Evolutionary conservation across 1,139 yeast species (phyloP).

Genomic region (Yamadazyma triangularis): DNA sequence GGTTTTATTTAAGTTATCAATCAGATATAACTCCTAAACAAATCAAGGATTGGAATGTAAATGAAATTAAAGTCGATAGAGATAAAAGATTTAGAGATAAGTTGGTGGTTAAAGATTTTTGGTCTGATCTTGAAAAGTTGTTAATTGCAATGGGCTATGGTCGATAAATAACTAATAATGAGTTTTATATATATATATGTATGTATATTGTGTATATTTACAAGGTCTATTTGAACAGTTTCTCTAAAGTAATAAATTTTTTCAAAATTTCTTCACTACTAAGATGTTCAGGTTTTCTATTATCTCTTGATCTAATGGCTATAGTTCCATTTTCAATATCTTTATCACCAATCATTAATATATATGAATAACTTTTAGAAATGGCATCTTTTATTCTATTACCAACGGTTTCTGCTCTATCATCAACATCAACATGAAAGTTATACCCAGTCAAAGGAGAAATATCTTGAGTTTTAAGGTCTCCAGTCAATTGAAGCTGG

Average conservation of each 20-base stretch:
- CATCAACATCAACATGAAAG: conserved; percentile 74
- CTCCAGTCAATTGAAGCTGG: conserved; percentile 49
- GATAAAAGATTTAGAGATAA: conserved; percentile 83
- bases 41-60: conserved; percentile 85
- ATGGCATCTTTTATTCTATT: conserved; percentile 76
- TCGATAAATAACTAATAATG: conserved; percentile 1
- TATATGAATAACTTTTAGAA: conserved; percentile 70
- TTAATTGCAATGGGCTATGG: conserved; percentile 47
- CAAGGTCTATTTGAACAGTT: conserved; percentile 26
- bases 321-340: conserved; percentile 62
- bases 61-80: conserved; percentile 71
- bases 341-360: conserved; percentile 81
- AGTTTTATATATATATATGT: no score
- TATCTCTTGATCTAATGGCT: conserved; percentile 62
- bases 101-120: conserved; percentile 77
- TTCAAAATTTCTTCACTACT: conserved; percentile 44
- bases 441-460: conserved; percentile 58
- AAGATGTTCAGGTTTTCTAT: conserved; percentile 44
- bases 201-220: no score
- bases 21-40: conserved; percentile 79
- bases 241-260: conserved; percentile 50
- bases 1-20: conserved; percentile 70
- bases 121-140: conserved; percentile 71
- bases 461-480: conserved; percentile 24
- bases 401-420: conserved; percentile 74